A percentile compares a stretch with the other conserved stretches of the same genome.
Conservation (phyloP, 2,329 filamentous ascomycete species). For the Periconia sp. region DNA sequence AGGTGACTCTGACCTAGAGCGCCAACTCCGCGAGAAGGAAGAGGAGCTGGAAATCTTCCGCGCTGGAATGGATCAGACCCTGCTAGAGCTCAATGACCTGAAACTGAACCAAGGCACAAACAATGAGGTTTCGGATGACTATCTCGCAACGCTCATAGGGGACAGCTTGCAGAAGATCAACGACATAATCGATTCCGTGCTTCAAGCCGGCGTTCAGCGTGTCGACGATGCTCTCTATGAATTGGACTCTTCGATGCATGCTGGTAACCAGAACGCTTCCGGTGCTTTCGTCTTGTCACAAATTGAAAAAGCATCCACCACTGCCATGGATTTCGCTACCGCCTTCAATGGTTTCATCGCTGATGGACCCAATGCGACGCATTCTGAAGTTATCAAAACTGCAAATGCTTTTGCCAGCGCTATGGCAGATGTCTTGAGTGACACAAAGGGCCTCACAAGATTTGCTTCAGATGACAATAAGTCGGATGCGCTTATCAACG, state of each 20-base stretch:
- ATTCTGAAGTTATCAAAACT: constrained; percentile 89
- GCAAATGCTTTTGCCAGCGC: constrained; percentile 89
- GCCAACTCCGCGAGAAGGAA: constrained; percentile 87
- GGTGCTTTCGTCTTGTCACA: constrained; percentile 93
- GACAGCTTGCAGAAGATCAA: constrained; percentile 91
- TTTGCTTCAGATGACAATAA: constrained; percentile 96
- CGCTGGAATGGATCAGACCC: constrained; percentile 93
- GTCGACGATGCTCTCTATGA: constrained; percentile 98
- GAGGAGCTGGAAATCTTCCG: constrained; percentile 98
- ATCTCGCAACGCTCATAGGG: constrained; percentile 86
- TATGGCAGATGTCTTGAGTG: constrained; percentile 90
- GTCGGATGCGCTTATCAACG: constrained; percentile 79
- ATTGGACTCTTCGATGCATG: constrained; percentile 96
- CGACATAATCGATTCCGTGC: constrained; percentile 94
- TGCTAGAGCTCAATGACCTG: constrained; percentile 89
- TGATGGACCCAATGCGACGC: constrained; percentile 86
- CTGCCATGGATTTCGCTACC: constrained; percentile 94
- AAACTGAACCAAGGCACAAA: constrained; percentile 63
- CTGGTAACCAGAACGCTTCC: constrained; percentile 96
- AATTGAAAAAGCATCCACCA: constrained; percentile 93
- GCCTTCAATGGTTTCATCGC: constrained; percentile 99
- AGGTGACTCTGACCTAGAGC: constrained; percentile 82
- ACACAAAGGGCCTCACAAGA: constrained; percentile 91
- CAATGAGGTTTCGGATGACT: constrained; percentile 80
- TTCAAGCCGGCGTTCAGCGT: constrained; percentile 88